phyloP scores from a whole-genome alignment of 495 filamentous ascomycete species.

The Endocarpon pusillum region DNA sequence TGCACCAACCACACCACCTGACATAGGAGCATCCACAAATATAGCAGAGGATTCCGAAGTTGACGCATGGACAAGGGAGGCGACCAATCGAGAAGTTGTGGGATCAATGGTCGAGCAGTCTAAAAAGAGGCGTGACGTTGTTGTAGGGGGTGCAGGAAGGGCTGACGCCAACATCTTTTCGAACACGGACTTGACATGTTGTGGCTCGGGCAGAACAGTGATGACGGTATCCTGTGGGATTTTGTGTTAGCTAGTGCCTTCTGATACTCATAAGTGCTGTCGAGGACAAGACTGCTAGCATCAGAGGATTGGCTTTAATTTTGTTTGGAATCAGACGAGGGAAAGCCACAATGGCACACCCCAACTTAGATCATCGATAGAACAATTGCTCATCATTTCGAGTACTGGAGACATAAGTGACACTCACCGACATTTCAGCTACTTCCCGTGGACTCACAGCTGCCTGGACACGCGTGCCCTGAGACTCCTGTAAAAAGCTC shows the following conservation, averaged over 20 bases:
- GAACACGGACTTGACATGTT: slow-evolving; percentile 62
- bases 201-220: slow-evolving; percentile 64
- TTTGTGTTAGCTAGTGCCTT: slow-evolving; percentile 8
- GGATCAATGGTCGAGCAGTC: slow-evolving; percentile 80
- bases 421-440: slow-evolving; percentile 57
- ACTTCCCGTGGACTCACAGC: slow-evolving; percentile 35
- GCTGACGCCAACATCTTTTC: not conserved
- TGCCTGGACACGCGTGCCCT: slow-evolving; percentile 22
- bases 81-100: slow-evolving; percentile 44
- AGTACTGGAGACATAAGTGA: not conserved
- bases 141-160: slow-evolving; percentile 6
- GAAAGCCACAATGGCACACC: slow-evolving; percentile 18
- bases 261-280: not conserved
- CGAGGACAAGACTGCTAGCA: slow-evolving; percentile 3
- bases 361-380: slow-evolving; percentile 46
- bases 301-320: slow-evolving; percentile 53
- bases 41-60: slow-evolving; percentile 23
- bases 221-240: slow-evolving; percentile 61
- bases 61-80: slow-evolving; percentile 28
- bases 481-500: slow-evolving; percentile 45
- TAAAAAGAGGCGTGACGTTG: slow-evolving; percentile 38
- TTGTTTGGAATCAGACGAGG: slow-evolving; percentile 35
- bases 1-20: slow-evolving; percentile 55
- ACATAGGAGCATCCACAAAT: slow-evolving; percentile 62
- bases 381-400: slow-evolving; percentile 37